A percentile compares a stretch with the other conserved stretches of the same genome.
Evolutionary conservation across 768 basidiomycete species (phyloP).

Genomic region (Naganishia onofrii): DNA sequence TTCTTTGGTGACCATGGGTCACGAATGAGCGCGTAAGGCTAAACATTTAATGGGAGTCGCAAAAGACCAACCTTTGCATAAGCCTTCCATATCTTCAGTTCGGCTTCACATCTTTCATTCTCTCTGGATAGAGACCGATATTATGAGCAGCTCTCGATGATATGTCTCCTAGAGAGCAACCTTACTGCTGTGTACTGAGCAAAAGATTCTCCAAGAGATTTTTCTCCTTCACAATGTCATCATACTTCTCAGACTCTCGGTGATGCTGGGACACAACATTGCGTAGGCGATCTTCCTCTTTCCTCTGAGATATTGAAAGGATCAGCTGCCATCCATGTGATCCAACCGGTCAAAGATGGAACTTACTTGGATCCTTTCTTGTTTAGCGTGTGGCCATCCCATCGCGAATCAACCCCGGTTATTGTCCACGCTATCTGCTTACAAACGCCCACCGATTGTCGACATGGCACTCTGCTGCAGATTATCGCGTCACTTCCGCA

Average conservation of each 20-base stretch:
- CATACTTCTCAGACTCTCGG: neutral
- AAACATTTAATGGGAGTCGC: neutral
- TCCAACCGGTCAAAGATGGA: neutral
- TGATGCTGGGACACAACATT: neutral
- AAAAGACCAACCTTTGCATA: conserved; percentile 21
- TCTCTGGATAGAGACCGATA: neutral
- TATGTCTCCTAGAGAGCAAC: neutral
- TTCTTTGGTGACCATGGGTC: no score
- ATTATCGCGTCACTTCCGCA: neutral
- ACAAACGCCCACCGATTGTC: neutral
- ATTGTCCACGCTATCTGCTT: neutral
- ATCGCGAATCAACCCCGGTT: neutral
- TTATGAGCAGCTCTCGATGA: neutral
- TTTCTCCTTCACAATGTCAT: conserved; percentile 19
- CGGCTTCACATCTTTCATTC: conserved; percentile 28
- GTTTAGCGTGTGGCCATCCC: neutral
- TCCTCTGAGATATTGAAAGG: neutral
- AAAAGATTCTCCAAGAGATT: neutral
- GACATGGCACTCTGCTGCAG: neutral
- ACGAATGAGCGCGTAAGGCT: no score
- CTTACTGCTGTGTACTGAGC: conserved; percentile 15
- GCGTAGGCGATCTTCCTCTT: neutral
- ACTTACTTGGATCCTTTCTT: neutral
- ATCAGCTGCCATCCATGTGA: neutral
- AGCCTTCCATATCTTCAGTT: conserved; percentile 24